Base-by-base conservation (phyloP, 257 asterid genomes). In the Capsicum pubescens region DNA sequence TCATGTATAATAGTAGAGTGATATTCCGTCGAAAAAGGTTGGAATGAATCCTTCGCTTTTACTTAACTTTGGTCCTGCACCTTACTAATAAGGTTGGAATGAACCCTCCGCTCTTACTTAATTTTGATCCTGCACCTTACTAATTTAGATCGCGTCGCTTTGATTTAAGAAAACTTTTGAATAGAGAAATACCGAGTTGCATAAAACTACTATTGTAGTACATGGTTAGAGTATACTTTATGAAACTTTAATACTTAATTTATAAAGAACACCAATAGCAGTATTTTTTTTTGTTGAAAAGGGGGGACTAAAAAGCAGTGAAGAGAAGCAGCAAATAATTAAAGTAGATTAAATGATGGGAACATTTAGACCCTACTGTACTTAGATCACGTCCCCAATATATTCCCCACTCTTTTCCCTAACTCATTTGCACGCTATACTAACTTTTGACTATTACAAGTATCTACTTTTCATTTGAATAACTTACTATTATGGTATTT, bases 321-420 rank as follows among this genome's bases (percentile, higher is more conserved):
- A 3, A 72, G 39, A 50, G 3, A 3, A 72, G 39, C 2, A 8
- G 14, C 10, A 21, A 76, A 76, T 76, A 52, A 76, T 76, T 52
- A 76, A 76, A 76, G 81, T 76, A 12, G 81, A 76, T 76, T 14
- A 52, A 76, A 50, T 15, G 39, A 52, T 52, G 81, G 81, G 13
- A 13, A 52, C 32, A 86, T 82, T 11, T 87, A 61, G 92, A 88
- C 90, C 94, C 89, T 90, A 90, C 87, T 83, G 69, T 80, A 83
- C 83, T 80, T 86, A 87, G 88, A 26, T 76, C 88, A 83, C 84
- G 56, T 71, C 91, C 86, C 89, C 89, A 63, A 87, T 46, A 87
- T 84, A 87, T 84, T 87, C 89, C 84, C 80, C 88, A 90, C 90
- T 88, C 89, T 71, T 84, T 77, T 77, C 86, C 86, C 90, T 84